Evolutionary conservation across 495 filamentous ascomycete genomes (phyloP).

Genomic region (Talaromyces stipitatus): DNA sequence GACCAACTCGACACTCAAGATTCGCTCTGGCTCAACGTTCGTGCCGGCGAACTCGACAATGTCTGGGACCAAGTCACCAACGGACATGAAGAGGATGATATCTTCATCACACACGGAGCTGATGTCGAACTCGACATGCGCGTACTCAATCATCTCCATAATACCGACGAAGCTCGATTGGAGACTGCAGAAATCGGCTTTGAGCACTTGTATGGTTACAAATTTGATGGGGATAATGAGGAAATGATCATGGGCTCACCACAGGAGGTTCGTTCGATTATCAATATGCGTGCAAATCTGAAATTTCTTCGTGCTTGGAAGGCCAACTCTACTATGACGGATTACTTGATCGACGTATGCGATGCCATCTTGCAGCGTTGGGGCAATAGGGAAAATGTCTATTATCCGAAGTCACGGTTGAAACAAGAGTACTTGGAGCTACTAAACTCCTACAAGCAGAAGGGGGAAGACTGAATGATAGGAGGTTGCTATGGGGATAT

Average conservation of each 20-base stretch:
- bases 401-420: background rate
- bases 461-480: background rate
- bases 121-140: background rate
- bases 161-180: background rate
- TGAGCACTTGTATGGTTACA: background rate
- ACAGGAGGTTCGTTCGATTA: background rate
- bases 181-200: background rate
- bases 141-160: background rate
- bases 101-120: background rate
- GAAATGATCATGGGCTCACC: background rate
- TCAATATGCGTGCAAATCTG: background rate
- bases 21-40: background rate
- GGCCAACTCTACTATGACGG: background rate
- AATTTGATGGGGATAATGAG: background rate
- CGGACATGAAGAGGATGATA: background rate
- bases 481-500: background rate
- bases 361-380: background rate
- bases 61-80: background rate
- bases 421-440: background rate
- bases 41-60: background rate
- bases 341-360: background rate
- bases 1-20: background rate
- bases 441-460: background rate
- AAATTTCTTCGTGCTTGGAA: background rate
- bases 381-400: background rate